Evolutionary conservation across 2,329 filamentous ascomycete genomes (phyloP).

Genomic region (Neoscytalidium dimidiatum): DNA sequence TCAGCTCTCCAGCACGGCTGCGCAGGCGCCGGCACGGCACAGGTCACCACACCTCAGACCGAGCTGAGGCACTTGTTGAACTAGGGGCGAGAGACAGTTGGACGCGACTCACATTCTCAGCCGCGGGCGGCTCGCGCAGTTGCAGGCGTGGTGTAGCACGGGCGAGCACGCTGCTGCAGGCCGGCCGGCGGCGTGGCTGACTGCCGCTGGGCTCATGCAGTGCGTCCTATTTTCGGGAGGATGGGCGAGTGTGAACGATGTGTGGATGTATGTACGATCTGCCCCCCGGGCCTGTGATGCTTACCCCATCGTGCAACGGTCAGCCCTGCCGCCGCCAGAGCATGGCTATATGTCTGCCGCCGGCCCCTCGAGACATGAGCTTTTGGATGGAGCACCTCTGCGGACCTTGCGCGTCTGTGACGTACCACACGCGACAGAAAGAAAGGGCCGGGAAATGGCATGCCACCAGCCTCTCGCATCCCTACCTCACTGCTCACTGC

Average conservation of each 20-base stretch:
- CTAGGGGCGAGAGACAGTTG: not conserved
- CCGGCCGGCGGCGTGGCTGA: not conserved
- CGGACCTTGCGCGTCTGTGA: not conserved
- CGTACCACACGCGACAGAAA: not conserved
- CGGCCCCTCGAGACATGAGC: not conserved
- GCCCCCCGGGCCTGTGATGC: constrained; percentile 8
- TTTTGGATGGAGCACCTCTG: not conserved
- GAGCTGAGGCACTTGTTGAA: not conserved
- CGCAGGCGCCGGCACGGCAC: not conserved
- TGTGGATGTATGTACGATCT: not conserved
- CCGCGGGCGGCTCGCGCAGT: constrained; percentile 2
- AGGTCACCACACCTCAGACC: not conserved
- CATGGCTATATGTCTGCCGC: not conserved
- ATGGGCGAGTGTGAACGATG: not conserved
- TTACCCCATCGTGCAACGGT: constrained; percentile 9
- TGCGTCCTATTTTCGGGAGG: not conserved
- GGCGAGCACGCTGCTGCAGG: not conserved
- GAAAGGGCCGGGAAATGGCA: constrained; percentile 10
- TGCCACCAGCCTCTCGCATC: not conserved
- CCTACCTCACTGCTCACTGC: no score
- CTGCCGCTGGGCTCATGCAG: not conserved
- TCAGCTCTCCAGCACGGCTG: not conserved
- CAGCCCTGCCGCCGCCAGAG: not conserved
- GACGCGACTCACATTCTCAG: constrained; percentile 4
- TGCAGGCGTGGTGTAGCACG: not conserved